Conservation (phyloP, 2,329 filamentous ascomycete species). For the Emmonsiellopsis sp. region DNA sequence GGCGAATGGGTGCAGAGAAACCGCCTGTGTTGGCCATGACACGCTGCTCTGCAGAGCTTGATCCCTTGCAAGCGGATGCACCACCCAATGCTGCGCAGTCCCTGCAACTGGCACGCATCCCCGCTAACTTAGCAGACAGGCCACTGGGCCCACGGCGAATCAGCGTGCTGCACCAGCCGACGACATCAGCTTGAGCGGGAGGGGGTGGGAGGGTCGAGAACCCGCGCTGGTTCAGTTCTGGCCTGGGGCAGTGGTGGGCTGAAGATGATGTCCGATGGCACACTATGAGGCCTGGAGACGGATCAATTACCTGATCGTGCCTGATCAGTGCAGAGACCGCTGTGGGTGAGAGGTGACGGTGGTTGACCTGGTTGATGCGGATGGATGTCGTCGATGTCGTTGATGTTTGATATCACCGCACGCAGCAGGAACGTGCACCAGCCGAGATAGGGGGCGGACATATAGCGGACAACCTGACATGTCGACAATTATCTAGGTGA, state of each 20-base stretch:
- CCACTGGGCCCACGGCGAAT: constrained; percentile 6
- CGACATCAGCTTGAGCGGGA: neutral
- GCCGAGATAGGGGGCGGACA: too few relatives aligned
- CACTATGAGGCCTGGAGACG: neutral
- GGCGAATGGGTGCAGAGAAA: constrained; percentile 9
- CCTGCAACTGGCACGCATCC: neutral
- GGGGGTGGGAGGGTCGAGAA: neutral
- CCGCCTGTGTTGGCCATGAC: neutral
- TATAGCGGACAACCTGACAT: too few relatives aligned
- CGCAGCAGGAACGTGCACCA: too few relatives aligned
- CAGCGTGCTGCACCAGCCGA: constrained; percentile 6
- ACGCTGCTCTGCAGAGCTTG: constrained; percentile 8
- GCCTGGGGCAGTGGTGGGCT: constrained; percentile 3
- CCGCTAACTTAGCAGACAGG: neutral
- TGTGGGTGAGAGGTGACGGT: too few relatives aligned
- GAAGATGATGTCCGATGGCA: neutral
- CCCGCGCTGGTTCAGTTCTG: constrained; percentile 4
- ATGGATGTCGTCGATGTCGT: too few relatives aligned
- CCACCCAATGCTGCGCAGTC: constrained; percentile 1
- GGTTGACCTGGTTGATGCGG: too few relatives aligned
- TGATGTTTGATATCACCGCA: too few relatives aligned
- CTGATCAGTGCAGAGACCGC: neutral
- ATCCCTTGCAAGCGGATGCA: constrained; percentile 4
- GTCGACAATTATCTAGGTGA: too few relatives aligned
- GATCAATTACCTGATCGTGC: neutral